phyloP scores from a whole-genome alignment of 345 rosid genomes.

The Populus nigra region DNA sequence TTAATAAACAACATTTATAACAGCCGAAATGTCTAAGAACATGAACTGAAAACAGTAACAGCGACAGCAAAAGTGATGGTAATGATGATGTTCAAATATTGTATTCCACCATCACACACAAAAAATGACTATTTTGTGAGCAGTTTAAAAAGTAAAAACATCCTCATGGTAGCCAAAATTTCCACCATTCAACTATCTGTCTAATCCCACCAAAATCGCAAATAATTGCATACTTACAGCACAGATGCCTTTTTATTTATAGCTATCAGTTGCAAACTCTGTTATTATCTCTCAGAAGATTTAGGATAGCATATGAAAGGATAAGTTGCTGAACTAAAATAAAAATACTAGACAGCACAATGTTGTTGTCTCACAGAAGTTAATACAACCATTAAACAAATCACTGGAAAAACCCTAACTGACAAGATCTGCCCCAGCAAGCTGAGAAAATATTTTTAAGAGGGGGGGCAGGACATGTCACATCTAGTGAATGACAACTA shows the following conservation, averaged over 20 bases:
- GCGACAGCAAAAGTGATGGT: neutral
- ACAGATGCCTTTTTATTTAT: neutral
- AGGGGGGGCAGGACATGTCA: neutral
- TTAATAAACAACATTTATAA: neutral
- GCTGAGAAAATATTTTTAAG: neutral
- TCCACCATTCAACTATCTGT: neutral
- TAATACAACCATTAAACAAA: neutral
- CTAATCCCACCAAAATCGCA: neutral
- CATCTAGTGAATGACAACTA: neutral
- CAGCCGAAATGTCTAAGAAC: neutral
- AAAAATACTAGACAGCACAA: neutral
- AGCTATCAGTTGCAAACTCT: neutral
- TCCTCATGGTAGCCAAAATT: neutral
- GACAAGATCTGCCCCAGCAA: neutral
- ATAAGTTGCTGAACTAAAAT: neutral
- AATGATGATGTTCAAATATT: neutral
- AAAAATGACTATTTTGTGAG: neutral
- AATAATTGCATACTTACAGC: neutral
- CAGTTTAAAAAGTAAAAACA: neutral
- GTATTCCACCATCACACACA: neutral
- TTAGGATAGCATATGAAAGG: neutral
- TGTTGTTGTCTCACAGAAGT: neutral
- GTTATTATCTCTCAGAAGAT: neutral
- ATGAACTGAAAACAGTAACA: neutral
- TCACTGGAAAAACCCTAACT: neutral